phyloP scores from a whole-genome alignment of 176 grass and related monocot genomes.

The Melocanna baccifera region DNA sequence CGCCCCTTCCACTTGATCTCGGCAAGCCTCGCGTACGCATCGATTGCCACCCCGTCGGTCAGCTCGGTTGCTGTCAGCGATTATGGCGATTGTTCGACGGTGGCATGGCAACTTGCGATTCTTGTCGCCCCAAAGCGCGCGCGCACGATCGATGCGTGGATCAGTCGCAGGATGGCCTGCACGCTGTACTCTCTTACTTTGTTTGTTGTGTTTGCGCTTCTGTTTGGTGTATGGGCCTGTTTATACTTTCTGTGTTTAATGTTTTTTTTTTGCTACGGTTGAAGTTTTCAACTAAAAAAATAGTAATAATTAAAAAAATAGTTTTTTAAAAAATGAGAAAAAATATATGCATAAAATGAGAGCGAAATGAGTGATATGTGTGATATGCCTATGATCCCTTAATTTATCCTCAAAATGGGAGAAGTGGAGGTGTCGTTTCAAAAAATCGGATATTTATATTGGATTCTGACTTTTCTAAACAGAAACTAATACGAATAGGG shows the following conservation, averaged over 20 bases:
- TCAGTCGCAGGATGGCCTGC: neutral
- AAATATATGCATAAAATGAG: too few relatives aligned
- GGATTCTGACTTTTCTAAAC: too few relatives aligned
- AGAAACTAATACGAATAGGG: too few relatives aligned
- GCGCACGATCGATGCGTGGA: neutral
- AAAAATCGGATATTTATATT: too few relatives aligned
- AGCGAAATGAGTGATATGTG: rapidly evolving
- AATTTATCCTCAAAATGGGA: too few relatives aligned
- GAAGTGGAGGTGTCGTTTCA: too few relatives aligned
- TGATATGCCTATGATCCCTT: too few relatives aligned
- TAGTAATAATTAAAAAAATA: too few relatives aligned
- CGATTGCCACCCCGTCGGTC: neutral
- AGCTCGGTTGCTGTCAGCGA: neutral
- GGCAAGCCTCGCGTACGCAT: neutral
- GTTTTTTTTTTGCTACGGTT: too few relatives aligned
- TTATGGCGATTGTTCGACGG: neutral
- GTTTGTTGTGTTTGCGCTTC: neutral
- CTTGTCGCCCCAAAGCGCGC: neutral
- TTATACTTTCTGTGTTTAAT: too few relatives aligned
- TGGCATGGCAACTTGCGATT: neutral
- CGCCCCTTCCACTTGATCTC: neutral
- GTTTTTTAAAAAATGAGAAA: too few relatives aligned
- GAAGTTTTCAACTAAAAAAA: too few relatives aligned
- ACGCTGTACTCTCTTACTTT: neutral
- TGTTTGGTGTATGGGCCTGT: neutral